phyloP scores from a whole-genome alignment of 139 green algal species.

The Picocystis salinarum region DNA sequence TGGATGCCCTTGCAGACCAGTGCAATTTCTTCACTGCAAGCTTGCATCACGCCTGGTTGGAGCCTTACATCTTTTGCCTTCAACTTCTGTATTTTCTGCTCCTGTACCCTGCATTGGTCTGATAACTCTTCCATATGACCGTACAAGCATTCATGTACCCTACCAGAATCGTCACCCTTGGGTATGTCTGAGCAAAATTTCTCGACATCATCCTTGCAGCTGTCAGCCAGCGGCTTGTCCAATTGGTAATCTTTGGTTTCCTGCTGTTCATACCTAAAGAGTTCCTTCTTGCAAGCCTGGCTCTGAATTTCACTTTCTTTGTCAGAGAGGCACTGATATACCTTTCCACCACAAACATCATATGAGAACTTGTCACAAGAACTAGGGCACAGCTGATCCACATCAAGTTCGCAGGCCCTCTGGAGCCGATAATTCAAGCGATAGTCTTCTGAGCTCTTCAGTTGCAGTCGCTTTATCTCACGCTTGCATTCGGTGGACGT shows the following conservation, averaged over 20 bases:
- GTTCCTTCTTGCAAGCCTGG: constrained; percentile 52
- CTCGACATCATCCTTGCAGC: constrained; percentile 45
- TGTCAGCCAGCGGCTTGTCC: constrained; percentile 41
- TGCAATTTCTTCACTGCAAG: constrained; percentile 40
- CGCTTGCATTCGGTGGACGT: constrained; percentile 47
- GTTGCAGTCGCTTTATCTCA: constrained; percentile 43
- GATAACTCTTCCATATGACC: constrained; percentile 35
- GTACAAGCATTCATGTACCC: constrained; percentile 57
- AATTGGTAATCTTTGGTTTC: constrained; percentile 51
- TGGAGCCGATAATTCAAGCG: constrained; percentile 65
- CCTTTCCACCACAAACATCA: constrained; percentile 47
- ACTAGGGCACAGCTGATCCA: constrained; percentile 35
- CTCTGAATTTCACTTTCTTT: constrained; percentile 40
- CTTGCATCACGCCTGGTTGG: constrained; percentile 38
- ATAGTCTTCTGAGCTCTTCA: constrained; percentile 46
- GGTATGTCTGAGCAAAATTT: constrained; percentile 40
- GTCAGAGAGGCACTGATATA: constrained; percentile 65
- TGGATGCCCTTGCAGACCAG: constrained; percentile 41
- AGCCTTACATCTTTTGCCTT: constrained; percentile 9
- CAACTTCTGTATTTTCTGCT: constrained; percentile 44
- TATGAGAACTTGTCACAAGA: constrained; percentile 29
- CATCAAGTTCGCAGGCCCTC: constrained; percentile 48
- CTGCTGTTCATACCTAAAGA: constrained; percentile 66
- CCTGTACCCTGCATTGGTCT: constrained; percentile 39
- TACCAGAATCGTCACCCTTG: constrained; percentile 24